These are phyloP conservation scores for Castanopsis chinensis DNA, from an alignment of 306 rosid genomes.

Conservation along the genomic window DNA sequence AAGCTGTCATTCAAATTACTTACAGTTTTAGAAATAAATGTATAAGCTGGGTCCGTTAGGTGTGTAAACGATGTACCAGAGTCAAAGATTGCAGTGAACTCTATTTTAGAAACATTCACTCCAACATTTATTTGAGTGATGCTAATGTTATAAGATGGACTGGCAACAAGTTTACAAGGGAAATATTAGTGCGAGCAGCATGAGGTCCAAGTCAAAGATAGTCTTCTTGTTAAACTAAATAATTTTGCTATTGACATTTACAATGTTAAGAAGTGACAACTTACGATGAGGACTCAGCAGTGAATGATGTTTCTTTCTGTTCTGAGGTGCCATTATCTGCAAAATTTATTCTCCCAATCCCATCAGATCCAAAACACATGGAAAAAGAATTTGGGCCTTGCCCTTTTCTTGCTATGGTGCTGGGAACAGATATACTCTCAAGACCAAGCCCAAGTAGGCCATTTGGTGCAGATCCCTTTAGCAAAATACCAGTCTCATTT, in stretches of 20 bases:
- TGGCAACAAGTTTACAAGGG: conserved; percentile 29
- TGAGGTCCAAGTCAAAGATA: background rate
- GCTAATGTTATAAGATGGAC: conserved; percentile 66
- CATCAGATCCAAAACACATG: conserved; percentile 80
- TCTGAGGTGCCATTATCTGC: conserved; percentile 62
- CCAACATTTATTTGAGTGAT: conserved; percentile 67
- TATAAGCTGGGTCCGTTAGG: conserved; percentile 74
- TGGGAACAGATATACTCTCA: conserved; percentile 62
- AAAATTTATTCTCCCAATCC: conserved; percentile 73
- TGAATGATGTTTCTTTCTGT: conserved; percentile 77
- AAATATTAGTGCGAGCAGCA: conserved; percentile 22
- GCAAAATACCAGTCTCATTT: conserved; percentile 70
- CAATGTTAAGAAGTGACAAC: conserved; percentile 12
- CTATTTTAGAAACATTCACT: conserved; percentile 36
- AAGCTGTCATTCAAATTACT: conserved; percentile 25
- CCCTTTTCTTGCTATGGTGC: conserved; percentile 66
- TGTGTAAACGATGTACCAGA: conserved; percentile 79
- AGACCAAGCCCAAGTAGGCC: conserved; percentile 90
- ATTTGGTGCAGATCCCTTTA: conserved; percentile 62
- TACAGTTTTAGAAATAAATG: conserved; percentile 51
- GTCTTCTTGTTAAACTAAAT: background rate
- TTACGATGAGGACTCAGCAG: conserved; percentile 40
- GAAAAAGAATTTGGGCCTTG: conserved; percentile 71
- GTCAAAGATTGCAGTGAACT: conserved; percentile 70
- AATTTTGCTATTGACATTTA: too few relatives aligned